Evolutionary conservation across 169 alveolate genomes (phyloP), one percentile per base, ranked within the genome.

Genomic region (Perkinsus marinus): DNA sequence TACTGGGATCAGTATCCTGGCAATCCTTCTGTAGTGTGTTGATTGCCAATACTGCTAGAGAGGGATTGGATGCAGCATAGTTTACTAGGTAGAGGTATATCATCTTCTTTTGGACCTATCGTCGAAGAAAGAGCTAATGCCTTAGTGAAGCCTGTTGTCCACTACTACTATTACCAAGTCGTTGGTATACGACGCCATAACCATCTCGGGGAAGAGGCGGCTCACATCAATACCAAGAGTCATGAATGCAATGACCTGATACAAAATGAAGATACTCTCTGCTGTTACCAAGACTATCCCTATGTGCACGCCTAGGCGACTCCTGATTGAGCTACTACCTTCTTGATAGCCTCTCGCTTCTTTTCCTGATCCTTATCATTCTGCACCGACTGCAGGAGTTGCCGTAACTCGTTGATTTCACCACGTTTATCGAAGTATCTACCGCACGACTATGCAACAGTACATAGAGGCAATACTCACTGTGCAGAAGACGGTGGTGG

Each of bases 1-100:
- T 97, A 91, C 98, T 98, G 3, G 99, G 99, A 93, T 99, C 99
- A 57, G 96, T 98, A 93, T 96, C 98, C 92, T 97, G 97, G 93
- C 98, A 95, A 94, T 98, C 99, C 96, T 98, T 98, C 92, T 97
- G 97, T 93, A 99, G 97, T 10, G 99, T 98, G 94, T 98, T 98
- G 90, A 99, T 97, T 39, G 99, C 99, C 94, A 99, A 95, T 68
- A 99, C 94, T n/a, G 99, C 99, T 38, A 98, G 96, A 57, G 98
- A 99, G 26, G 98, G 97, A 92, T 98, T 98, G 89, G 97, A 95
- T 92, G 98, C 99, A 16, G 99, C 98, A 90, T 41, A 93, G 68
- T 43, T 41, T 90, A 89, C 97, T 16, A 99, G 95, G 93, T 98
- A 99, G 90, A 98, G 96, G 93, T 98, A 99, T 34, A 98, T 98